These are phyloP conservation scores for Decorospora gaudefroyi DNA, from an alignment of 2,329 filamentous ascomycete genomes.

Conservation along the genomic window DNA sequence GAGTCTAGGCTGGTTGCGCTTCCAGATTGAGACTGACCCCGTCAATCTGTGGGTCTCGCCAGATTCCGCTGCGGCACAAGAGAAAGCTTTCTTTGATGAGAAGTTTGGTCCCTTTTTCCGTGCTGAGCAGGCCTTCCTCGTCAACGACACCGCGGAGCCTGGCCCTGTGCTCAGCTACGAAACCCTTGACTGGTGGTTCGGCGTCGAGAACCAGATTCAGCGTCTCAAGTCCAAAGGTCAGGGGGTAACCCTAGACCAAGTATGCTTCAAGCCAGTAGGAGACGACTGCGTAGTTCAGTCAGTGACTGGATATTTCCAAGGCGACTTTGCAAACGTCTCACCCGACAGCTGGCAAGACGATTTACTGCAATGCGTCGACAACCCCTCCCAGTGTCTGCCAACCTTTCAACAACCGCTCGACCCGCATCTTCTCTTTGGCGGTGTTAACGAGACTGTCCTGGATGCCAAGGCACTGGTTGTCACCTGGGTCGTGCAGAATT, in stretches of 20 bases:
- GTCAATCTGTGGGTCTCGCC: conserved; percentile 97
- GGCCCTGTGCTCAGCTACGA: conserved; percentile 86
- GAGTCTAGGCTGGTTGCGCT: conserved; percentile 85
- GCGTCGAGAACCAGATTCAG: conserved; percentile 77
- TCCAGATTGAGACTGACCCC: conserved; percentile 87
- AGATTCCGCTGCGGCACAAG: conserved; percentile 82
- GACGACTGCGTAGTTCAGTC: conserved; percentile 92
- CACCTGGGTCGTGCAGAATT: conserved; percentile 94
- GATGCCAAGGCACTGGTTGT: conserved; percentile 80
- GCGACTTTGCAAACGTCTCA: conserved; percentile 65
- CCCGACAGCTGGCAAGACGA: conserved; percentile 71
- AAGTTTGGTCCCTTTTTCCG: conserved; percentile 97
- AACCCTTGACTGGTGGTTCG: conserved; percentile 91
- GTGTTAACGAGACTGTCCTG: conserved; percentile 68
- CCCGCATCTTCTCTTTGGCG: conserved; percentile 83
- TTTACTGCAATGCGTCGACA: conserved; percentile 73
- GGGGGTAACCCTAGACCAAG: conserved; percentile 73
- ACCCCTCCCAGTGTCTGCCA: conserved; percentile 80
- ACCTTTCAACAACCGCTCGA: conserved; percentile 88
- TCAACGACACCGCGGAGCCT: conserved; percentile 76
- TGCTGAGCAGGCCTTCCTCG: conserved; percentile 88
- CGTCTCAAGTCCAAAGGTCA: conserved; percentile 71
- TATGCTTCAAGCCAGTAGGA: conserved; percentile 93
- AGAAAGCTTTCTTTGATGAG: conserved; percentile 90
- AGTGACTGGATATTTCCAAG: conserved; percentile 83